phyloP scores from a whole-genome alignment of 257 asterid genomes.

The Pogostemon cablin region DNA sequence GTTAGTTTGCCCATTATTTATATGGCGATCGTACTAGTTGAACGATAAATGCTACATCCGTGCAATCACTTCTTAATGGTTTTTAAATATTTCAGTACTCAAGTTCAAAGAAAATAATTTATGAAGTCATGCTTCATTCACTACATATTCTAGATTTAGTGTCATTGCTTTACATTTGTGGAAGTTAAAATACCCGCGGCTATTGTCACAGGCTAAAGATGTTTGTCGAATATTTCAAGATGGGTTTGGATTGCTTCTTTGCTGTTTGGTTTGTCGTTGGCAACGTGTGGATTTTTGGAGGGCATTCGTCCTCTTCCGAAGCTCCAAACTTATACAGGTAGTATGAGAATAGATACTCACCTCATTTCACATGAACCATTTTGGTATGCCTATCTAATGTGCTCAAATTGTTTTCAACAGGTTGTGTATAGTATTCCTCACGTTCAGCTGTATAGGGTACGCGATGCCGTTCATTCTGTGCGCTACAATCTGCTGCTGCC shows the following conservation, averaged over 20 bases:
- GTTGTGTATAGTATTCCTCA: constrained; percentile 85
- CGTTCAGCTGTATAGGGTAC: constrained; percentile 90
- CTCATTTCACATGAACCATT: neutral
- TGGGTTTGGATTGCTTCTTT: constrained; percentile 95
- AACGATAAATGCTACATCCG: neutral
- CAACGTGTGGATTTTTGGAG: constrained; percentile 90
- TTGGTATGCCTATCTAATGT: neutral
- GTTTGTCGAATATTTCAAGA: constrained; percentile 77
- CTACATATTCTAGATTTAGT: constrained; percentile 17
- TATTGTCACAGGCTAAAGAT: constrained; percentile 64
- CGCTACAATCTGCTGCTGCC: constrained; percentile 96
- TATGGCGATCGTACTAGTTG: neutral
- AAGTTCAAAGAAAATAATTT: neutral
- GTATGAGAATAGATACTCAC: neutral
- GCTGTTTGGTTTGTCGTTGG: constrained; percentile 98
- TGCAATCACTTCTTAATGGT: neutral
- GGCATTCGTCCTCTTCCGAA: constrained; percentile 74
- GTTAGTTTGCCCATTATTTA: neutral
- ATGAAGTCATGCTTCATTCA: constrained; percentile 14
- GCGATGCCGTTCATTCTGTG: constrained; percentile 98
- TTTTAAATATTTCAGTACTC: neutral
- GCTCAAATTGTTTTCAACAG: constrained; percentile 43
- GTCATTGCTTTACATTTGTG: constrained; percentile 20
- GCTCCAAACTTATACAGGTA: constrained; percentile 93
- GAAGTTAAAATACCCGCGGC: constrained; percentile 32